These are phyloP conservation scores for Achlya hypogyna DNA, from an alignment of 352 stramenopile species.

Conservation along the genomic window DNA sequence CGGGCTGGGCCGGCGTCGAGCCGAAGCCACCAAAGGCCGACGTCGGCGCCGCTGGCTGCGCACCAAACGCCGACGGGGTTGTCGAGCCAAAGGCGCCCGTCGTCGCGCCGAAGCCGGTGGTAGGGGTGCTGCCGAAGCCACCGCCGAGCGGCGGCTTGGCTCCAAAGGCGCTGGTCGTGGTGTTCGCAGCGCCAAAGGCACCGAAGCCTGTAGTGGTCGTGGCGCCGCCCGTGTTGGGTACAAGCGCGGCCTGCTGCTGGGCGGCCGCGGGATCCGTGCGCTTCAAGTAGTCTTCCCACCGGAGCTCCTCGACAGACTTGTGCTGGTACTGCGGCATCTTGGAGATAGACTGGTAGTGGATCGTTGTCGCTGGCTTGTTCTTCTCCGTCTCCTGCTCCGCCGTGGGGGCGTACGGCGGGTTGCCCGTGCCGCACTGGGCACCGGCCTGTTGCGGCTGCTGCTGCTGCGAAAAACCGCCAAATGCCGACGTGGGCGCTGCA, in stretches of 20 bases:
- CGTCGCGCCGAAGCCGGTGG: not conserved
- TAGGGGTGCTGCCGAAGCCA: slow-evolving; percentile 22
- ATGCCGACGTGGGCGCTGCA: not conserved
- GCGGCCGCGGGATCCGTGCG: slow-evolving; percentile 44
- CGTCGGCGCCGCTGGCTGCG: slow-evolving; percentile 14
- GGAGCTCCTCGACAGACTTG: slow-evolving; percentile 67
- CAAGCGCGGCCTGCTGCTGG: slow-evolving; percentile 5
- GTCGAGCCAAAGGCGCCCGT: slow-evolving; percentile 18
- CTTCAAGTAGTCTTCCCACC: slow-evolving; percentile 75
- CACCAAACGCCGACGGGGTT: no score
- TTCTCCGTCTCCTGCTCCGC: slow-evolving; percentile 49
- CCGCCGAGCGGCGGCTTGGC: slow-evolving; percentile 24
- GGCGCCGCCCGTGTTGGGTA: slow-evolving; percentile 25
- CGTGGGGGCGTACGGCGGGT: slow-evolving; percentile 56
- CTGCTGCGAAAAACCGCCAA: no score
- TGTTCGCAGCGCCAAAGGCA: slow-evolving; percentile 42
- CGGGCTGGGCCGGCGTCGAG: slow-evolving; percentile 26
- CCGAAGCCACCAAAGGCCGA: slow-evolving; percentile 23
- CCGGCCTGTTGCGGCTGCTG: not conserved
- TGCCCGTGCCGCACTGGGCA: slow-evolving; percentile 44
- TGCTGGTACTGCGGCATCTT: slow-evolving; percentile 59
- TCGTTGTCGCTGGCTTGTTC: slow-evolving; percentile 31
- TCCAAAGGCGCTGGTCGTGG: slow-evolving; percentile 33
- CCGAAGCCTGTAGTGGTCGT: slow-evolving; percentile 33
- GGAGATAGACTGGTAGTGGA: slow-evolving; percentile 57